Percentiles rank a stretch among this genome's conserved stretches.
These are phyloP conservation scores for Boletus pseudopeckii DNA, from an alignment of 768 basidiomycete genomes.

Conservation along the genomic window DNA sequence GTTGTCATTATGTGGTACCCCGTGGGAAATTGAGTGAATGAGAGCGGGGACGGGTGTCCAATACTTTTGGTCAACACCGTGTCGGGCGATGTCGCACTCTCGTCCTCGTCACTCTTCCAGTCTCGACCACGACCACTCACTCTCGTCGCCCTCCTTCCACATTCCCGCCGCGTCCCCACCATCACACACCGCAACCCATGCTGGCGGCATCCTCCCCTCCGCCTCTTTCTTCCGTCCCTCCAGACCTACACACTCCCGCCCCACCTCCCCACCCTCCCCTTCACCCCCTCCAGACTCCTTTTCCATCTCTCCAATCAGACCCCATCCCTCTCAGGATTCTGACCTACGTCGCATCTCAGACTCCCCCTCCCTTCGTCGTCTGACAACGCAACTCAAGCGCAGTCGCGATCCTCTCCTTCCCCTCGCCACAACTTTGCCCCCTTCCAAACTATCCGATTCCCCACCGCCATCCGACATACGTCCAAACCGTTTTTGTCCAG, in stretches of 20 bases:
- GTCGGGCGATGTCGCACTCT: not conserved
- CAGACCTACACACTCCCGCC: slow-evolving; percentile 51
- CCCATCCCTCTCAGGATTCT: slow-evolving; percentile 40
- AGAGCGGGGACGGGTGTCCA: too few species aligned
- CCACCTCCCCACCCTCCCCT: slow-evolving; percentile 33
- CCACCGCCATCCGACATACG: not conserved
- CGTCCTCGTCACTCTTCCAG: too few species aligned
- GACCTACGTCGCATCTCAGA: slow-evolving; percentile 32
- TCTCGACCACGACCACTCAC: slow-evolving; percentile 23
- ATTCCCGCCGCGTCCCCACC: slow-evolving; percentile 24
- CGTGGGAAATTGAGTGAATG: slow-evolving; percentile 13
- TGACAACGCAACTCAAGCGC: slow-evolving; percentile 48
- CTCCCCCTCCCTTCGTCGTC: slow-evolving; percentile 24
- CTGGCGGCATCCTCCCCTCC: slow-evolving; percentile 72
- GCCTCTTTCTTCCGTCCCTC: slow-evolving; percentile 76
- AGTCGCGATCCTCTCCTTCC: slow-evolving; percentile 76
- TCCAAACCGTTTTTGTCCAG: slow-evolving; percentile 21
- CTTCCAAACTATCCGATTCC: not conserved
- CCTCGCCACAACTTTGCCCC: slow-evolving; percentile 19
- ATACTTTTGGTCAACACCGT: too few species aligned
- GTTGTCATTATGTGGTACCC: not conserved
- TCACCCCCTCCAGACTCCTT: slow-evolving; percentile 32
- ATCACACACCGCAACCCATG: slow-evolving; percentile 66
- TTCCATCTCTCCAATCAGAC: slow-evolving; percentile 39
- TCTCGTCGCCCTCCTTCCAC: slow-evolving; percentile 29